Conservation (phyloP, 1,284 basidiomycete species). For the Ceraceosorus guamensis region DNA sequence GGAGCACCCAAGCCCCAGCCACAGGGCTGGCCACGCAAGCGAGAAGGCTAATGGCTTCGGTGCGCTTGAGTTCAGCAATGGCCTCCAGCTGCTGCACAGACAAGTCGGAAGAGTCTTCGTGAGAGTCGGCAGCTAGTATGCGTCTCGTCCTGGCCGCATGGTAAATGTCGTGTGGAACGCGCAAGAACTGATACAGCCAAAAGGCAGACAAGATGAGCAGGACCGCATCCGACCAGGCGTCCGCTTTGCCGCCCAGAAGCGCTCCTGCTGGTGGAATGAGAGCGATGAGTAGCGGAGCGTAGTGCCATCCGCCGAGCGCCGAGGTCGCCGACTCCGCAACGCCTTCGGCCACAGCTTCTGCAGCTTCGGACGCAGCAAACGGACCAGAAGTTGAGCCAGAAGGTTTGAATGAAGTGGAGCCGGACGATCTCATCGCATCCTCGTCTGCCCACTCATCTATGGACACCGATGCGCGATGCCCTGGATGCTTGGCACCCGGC, state of each 20-base stretch:
- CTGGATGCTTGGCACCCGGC: too few species aligned
- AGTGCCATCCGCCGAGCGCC: conserved; percentile 36
- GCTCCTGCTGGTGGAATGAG: conserved; percentile 34
- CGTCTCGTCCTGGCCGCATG: conserved; percentile 32
- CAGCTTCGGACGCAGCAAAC: too few species aligned
- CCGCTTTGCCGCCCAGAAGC: conserved; percentile 42
- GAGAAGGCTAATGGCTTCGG: conserved; percentile 42
- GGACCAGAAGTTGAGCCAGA: too few species aligned
- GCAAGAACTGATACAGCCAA: conserved; percentile 40
- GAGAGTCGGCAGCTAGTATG: conserved; percentile 20
- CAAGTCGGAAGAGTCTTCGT: conserved; percentile 29
- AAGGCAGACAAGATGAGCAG: conserved; percentile 48
- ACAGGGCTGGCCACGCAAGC: conserved; percentile 43
- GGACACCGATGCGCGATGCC: too few species aligned
- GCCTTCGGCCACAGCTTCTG: too few species aligned
- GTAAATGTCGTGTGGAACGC: conserved; percentile 46
- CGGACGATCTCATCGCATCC: too few species aligned
- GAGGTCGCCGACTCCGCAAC: conserved; percentile 12
- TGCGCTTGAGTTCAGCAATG: conserved; percentile 37
- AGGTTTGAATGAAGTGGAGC: too few species aligned
- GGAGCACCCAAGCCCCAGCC: conserved; percentile 44
- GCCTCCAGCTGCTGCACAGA: conserved; percentile 26
- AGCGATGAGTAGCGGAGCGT: conserved; percentile 32
- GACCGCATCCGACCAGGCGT: conserved; percentile 49
- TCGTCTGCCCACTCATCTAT: too few species aligned